Evolutionary conservation across 2,329 filamentous ascomycete species (phyloP).

Genomic region (Fusarium camptoceras): DNA sequence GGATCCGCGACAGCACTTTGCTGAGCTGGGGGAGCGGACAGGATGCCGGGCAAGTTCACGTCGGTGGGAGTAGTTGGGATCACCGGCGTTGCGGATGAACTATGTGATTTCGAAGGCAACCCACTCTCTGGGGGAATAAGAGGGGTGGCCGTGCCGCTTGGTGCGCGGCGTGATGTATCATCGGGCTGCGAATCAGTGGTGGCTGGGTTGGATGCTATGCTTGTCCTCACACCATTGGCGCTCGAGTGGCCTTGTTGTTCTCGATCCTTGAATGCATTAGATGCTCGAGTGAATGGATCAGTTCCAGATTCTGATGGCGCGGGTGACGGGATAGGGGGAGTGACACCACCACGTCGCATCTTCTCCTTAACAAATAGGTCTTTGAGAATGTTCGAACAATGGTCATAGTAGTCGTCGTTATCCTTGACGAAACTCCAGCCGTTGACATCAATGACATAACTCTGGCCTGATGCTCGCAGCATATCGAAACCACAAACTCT

Average conservation of each 20-base stretch:
- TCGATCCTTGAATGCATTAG: slow-evolving; percentile 54
- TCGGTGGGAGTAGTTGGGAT: slow-evolving; percentile 52
- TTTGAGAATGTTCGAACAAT: slow-evolving; percentile 85
- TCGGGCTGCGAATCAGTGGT: slow-evolving; percentile 44
- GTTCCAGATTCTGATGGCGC: slow-evolving; percentile 59
- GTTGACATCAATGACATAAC: slow-evolving; percentile 98
- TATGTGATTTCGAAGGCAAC: slow-evolving; percentile 52
- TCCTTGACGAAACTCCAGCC: slow-evolving; percentile 99
- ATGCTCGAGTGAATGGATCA: slow-evolving; percentile 54
- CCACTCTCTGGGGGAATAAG: slow-evolving; percentile 48
- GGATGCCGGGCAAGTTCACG: slow-evolving; percentile 41
- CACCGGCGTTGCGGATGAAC: slow-evolving; percentile 52
- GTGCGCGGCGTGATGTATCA: slow-evolving; percentile 39
- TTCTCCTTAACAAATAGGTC: slow-evolving; percentile 90
- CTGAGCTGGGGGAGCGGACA: slow-evolving; percentile 48
- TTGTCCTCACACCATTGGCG: slow-evolving; percentile 45
- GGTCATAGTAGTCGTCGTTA: slow-evolving; percentile 98
- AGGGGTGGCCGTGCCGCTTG: slow-evolving; percentile 50
- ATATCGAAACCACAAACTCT: slow-evolving; percentile 96
- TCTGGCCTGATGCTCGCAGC: slow-evolving; percentile 86
- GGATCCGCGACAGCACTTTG: slow-evolving; percentile 52
- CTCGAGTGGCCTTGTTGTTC: slow-evolving; percentile 47
- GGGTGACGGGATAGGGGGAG: slow-evolving; percentile 64
- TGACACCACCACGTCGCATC: slow-evolving; percentile 70
- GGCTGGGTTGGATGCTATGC: slow-evolving; percentile 39